Conservation (phyloP, 2,329 filamentous ascomycete genomes). For the Myriosclerotinia scirpicola region DNA sequence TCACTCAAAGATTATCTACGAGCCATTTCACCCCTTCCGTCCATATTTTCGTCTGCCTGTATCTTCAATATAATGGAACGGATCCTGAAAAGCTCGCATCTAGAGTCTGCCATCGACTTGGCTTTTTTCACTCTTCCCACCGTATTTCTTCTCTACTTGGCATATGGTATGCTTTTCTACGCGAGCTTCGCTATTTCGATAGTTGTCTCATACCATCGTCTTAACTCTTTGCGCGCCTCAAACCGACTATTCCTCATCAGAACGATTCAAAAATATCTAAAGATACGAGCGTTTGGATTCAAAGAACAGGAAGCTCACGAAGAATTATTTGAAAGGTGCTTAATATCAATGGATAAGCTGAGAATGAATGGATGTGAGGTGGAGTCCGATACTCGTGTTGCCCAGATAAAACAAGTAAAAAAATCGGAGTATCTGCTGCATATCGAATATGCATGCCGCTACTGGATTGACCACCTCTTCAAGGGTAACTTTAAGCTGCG, state of each 20-base stretch:
- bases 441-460: constrained; percentile 25
- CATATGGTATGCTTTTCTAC: neutral
- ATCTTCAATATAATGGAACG: neutral
- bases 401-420: neutral
- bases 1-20: neutral
- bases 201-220: too few relatives aligned
- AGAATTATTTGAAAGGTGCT: too few relatives aligned
- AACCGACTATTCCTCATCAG: neutral
- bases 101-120: neutral
- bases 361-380: neutral
- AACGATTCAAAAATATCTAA: too few relatives aligned
- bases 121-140: neutral
- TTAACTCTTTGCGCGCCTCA: neutral
- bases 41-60: neutral
- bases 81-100: neutral
- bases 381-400: neutral
- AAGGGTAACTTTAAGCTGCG: constrained; percentile 1
- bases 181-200: too few relatives aligned
- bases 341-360: neutral
- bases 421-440: neutral
- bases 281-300: neutral
- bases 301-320: neutral
- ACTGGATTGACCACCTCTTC: constrained; percentile 26
- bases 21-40: neutral
- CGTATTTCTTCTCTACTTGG: fast-evolving